Evolutionary conservation across 1,139 yeast species (phyloP), one percentile per base, ranked within the genome.

Genomic region (Nakaseomyces glabratus): DNA sequence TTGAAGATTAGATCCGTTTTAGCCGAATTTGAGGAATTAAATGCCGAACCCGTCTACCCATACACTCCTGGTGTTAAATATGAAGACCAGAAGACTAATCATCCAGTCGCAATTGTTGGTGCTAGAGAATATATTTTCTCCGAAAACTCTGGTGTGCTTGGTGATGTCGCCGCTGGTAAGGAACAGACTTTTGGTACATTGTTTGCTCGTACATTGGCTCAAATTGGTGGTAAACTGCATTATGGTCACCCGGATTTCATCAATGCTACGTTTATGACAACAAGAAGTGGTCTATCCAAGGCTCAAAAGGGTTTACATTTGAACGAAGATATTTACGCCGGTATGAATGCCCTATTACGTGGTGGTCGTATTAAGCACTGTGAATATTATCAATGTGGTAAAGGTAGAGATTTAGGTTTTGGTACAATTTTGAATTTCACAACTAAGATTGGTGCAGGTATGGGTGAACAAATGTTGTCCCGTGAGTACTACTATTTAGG

Each of bases 101-200:
- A 75, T 52, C 98, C 98, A 22, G 97, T 90, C 52, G 98, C 98
- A 38, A 88, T 90, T 60, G 85, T 90, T 51, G 98, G 98, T 77
- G 97, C 98, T 39, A 82, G 98, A 70, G 98, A 90, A 68, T 90
- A 90, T 66, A 90, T 90, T 66, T 90, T 90, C 82, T 85, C 96
- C 45, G 98, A 90, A 66, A 90, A 88, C 69, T 82, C 94, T 48
- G 98, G 98, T 80, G 85, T 90, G 54, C 73, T 90, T 51, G 98
- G 98, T 79, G 98, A 90, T 66, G 93, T 90, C 63, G 98, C 98
- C 52, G 98, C 98, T 49, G 98, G 97, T 76, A 90, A 90, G 69
- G 98, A 90, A 73, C 98, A 90, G 65, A 90, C 98, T 50, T 90
- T 90, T 61, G 98, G 98, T 77, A 90, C 98, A n/a, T 69, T 90